Percentiles rank a stretch among this genome's conserved stretches.
Conservation (phyloP, 176 grass and related monocot genomes). For the Thalia dealbata region DNA sequence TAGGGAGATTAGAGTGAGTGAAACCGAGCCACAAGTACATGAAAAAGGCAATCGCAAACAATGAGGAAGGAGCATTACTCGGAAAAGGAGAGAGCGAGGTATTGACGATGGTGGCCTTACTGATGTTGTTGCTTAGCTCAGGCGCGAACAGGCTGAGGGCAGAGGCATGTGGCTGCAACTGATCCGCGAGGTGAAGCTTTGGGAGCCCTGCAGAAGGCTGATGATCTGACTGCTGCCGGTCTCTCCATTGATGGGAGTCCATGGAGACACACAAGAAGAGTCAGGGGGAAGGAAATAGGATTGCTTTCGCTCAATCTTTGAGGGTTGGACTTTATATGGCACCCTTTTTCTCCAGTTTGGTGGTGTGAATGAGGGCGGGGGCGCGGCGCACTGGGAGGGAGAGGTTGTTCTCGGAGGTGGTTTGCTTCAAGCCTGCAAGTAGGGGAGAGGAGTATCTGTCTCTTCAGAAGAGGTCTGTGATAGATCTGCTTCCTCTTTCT, state of each 20-base stretch:
- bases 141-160: not conserved
- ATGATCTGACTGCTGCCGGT: slow-evolving; percentile 1
- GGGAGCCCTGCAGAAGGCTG: not conserved
- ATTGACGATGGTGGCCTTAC: not conserved
- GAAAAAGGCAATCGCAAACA: not conserved
- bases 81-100: not conserved
- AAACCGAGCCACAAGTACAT: not conserved
- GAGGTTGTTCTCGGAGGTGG: not conserved
- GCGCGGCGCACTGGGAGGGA: not conserved
- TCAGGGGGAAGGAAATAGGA: not conserved
- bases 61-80: slow-evolving; percentile 1
- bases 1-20: not conserved
- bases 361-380: not conserved
- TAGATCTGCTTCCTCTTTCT: slow-evolving; percentile 8
- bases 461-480: slow-evolving; percentile 7
- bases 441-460: slow-evolving; percentile 5
- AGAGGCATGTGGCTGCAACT: slow-evolving; percentile 4
- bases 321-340: not conserved
- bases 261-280: slow-evolving; percentile 2
- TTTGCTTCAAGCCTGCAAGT: not conserved
- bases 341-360: not conserved
- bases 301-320: not conserved
- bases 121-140: not conserved
- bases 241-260: slow-evolving; percentile 11
- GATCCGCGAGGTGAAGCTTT: not conserved